Base-by-base conservation (phyloP, 2,329 filamentous ascomycete genomes). In the Aspergillus fumigatiaffinis region DNA sequence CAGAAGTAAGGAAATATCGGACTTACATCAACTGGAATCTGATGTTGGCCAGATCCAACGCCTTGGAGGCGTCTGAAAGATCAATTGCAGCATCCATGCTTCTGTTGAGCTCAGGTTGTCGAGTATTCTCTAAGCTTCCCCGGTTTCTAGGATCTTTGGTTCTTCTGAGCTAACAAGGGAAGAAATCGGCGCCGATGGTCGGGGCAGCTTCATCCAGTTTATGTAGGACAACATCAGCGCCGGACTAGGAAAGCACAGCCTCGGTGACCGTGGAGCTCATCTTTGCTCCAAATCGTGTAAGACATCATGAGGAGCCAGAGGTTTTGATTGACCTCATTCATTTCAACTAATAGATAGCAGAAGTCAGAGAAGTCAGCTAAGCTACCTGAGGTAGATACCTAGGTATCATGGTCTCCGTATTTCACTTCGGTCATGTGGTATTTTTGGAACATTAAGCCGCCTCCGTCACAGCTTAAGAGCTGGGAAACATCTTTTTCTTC, bases 21-120 rank as follows among this genome's bases (percentile, higher is more conserved):
- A 74, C 85, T 76, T 77, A 95, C 92, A 96, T 95, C 61, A 97
- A 80, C 76, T 96, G 91, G 76, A 91, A 96, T 62, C 94, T 90
- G 73, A 97, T 99, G 71, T 94, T 91, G 61, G 86, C 83, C 51
- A 99, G 84, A 73, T 97, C 92, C 68, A 99, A 80, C 17, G 93
- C 92, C 79, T 91, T 90, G 64, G 86, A 85, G 70, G 87, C 85
- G 76, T 97, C 90, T 42, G 87, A 90, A 60, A 96, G 85, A 73
- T 97, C 92, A 69, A 97, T 91, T 50, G 91, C 86, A 20, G 90
- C 83, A 73, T 99, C 94, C 94, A 99, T 99, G 54, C 62, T 76
- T 23, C 44, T 14, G 12, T 47, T 47, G 5, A 47, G 41, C 21
- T 50, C 59, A 55, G 29, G 54, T 59, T 54, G 59, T 10, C 8